Evolutionary conservation across 768 basidiomycete species (phyloP).

Genomic region (Tricholoma hemisulphureum): DNA sequence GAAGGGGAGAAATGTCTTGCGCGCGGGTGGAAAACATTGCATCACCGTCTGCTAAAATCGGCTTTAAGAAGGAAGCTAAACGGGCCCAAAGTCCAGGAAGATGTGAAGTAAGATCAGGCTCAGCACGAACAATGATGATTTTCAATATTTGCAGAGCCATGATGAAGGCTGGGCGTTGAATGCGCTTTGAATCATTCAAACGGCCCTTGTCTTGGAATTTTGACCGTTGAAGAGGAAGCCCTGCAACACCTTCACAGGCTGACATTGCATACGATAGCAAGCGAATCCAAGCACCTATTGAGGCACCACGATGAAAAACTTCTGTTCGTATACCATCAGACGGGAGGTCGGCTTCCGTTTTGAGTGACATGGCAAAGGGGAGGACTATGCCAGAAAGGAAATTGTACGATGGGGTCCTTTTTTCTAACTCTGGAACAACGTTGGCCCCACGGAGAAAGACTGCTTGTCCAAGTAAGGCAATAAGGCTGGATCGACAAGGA

Average conservation of each 20-base stretch:
- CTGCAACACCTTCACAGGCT: conserved; percentile 41
- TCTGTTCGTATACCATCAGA: conserved; percentile 43
- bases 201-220: conserved; percentile 44
- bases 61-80: conserved; percentile 52
- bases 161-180: conserved; percentile 42
- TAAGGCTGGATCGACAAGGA: conserved; percentile 39
- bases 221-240: conserved; percentile 35
- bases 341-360: conserved; percentile 45
- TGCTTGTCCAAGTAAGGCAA: conserved; percentile 42
- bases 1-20: conserved; percentile 42
- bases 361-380: conserved; percentile 56
- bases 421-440: conserved; percentile 55
- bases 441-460: conserved; percentile 52
- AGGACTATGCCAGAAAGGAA: conserved; percentile 66
- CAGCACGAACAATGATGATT: conserved; percentile 60
- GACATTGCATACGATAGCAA: conserved; percentile 58
- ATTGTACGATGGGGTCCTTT: conserved; percentile 51
- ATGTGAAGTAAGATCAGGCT: conserved; percentile 52
- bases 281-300: conserved; percentile 58
- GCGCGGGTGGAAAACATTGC: conserved; percentile 55
- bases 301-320: conserved; percentile 43
- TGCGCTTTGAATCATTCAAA: conserved; percentile 19
- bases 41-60: conserved; percentile 55
- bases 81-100: conserved; percentile 63
- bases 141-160: conserved; percentile 68